phyloP scores from a whole-genome alignment of 2,329 filamentous ascomycete species.

The Neoarthrinium moseri region DNA sequence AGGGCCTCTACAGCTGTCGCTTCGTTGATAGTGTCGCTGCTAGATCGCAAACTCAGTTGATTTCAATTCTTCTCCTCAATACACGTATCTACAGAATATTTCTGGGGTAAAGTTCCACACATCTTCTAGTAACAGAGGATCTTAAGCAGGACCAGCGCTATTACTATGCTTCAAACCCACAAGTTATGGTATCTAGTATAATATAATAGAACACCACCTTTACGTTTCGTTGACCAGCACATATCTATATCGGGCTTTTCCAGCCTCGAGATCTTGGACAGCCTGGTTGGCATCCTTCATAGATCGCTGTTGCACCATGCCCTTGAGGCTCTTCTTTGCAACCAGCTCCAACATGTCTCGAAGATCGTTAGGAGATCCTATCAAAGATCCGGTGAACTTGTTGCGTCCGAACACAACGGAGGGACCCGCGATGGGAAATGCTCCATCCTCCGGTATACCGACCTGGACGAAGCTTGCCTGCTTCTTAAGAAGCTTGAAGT shows the following conservation, averaged over 20 bases:
- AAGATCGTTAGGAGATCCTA: conserved; percentile 46
- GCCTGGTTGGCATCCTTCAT: conserved; percentile 42
- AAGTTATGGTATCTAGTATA: conserved; percentile 3
- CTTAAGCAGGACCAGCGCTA: no score
- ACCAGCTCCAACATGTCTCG: conserved; percentile 50
- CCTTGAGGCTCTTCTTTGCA: conserved; percentile 44
- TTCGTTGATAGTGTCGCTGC: no score
- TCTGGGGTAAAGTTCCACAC: no score
- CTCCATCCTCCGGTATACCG: conserved; percentile 56
- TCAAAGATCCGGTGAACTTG: conserved; percentile 37
- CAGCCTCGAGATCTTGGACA: conserved; percentile 42
- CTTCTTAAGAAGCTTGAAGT: conserved; percentile 55
- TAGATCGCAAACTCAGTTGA: no score
- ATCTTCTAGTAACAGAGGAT: no score
- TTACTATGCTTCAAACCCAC: not conserved
- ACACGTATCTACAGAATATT: no score
- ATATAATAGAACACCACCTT: not conserved
- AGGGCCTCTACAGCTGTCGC: no score
- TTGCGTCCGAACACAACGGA: conserved; percentile 43
- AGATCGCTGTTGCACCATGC: conserved; percentile 46
- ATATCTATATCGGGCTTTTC: conserved; percentile 32
- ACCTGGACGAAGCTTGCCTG: conserved; percentile 63
- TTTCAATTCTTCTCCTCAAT: no score
- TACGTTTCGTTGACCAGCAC: conserved; percentile 23
- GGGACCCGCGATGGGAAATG: conserved; percentile 10